Evolutionary conservation across 2,329 filamentous ascomycete species (phyloP).

Genomic region (Macrophomina tecta): DNA sequence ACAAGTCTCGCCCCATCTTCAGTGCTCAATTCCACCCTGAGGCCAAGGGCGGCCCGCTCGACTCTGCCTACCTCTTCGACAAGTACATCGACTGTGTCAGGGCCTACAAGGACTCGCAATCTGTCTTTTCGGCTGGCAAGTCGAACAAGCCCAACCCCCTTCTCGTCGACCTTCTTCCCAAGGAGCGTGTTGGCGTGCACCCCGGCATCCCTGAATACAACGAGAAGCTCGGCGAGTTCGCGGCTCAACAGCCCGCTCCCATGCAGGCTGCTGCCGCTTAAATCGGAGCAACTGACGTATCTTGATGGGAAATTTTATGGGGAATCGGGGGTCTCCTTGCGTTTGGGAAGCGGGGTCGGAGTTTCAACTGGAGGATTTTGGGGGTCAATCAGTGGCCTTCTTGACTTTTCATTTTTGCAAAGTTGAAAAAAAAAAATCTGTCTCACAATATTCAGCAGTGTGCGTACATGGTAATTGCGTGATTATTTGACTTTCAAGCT

Average conservation of each 20-base stretch:
- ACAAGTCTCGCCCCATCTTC: slow-evolving; percentile 95
- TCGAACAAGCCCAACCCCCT: slow-evolving; percentile 88
- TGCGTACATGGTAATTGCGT: too few relatives aligned
- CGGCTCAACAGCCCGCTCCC: slow-evolving; percentile 16
- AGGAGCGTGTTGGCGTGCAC: slow-evolving; percentile 88
- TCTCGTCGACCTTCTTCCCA: slow-evolving; percentile 87
- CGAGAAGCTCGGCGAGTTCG: slow-evolving; percentile 26
- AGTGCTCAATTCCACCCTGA: slow-evolving; percentile 99
- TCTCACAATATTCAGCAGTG: too few relatives aligned
- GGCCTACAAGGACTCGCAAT: slow-evolving; percentile 85
- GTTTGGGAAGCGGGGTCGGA: not conserved
- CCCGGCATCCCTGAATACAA: slow-evolving; percentile 44
- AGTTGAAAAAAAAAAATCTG: not conserved
- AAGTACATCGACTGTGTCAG: slow-evolving; percentile 90
- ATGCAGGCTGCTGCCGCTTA: slow-evolving; percentile 29
- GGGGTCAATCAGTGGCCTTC: not conserved
- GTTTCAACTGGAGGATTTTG: not conserved
- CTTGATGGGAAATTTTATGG: not conserved
- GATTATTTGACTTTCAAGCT: too few relatives aligned
- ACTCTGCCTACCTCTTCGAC: slow-evolving; percentile 95
- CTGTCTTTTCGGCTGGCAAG: slow-evolving; percentile 71
- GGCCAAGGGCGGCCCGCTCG: slow-evolving; percentile 94
- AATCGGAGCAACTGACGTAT: slow-evolving; percentile 39
- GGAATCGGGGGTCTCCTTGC: slow-evolving; percentile 16
- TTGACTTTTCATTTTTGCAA: not conserved